A percentile compares a stretch with the other conserved stretches of the same genome.
These are phyloP conservation scores for Termitomyces sp. DNA, from an alignment of 768 basidiomycete genomes.

Conservation along the genomic window DNA sequence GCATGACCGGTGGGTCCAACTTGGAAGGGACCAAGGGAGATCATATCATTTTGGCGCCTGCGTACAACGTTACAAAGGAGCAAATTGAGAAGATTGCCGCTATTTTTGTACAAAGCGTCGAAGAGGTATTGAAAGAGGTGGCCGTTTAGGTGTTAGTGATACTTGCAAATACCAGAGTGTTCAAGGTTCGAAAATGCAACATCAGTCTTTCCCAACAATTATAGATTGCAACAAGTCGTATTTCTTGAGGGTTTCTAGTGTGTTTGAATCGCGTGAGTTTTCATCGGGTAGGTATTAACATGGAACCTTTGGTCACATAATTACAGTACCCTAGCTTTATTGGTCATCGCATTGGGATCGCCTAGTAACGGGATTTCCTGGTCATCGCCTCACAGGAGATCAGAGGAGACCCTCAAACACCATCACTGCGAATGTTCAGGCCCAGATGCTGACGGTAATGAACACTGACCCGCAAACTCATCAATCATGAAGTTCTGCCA, in stretches of 20 bases:
- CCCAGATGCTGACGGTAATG: background rate
- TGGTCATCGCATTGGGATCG: background rate
- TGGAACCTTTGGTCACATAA: background rate
- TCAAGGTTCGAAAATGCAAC: background rate
- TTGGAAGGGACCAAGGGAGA: conserved; percentile 69
- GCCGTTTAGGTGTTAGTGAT: conserved; percentile 4
- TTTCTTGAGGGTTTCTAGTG: background rate
- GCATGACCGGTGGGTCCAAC: conserved; percentile 63
- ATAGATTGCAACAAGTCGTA: background rate
- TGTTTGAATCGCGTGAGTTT: no score
- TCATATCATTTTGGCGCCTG: conserved; percentile 70
- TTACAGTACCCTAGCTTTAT: background rate
- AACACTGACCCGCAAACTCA: background rate
- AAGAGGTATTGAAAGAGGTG: conserved; percentile 49
- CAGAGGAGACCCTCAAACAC: background rate
- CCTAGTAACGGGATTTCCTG: background rate
- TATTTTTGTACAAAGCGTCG: conserved; percentile 59
- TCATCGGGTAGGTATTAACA: background rate
- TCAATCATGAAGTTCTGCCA: background rate
- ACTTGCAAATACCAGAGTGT: background rate
- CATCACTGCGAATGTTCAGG: background rate
- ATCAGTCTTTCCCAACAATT: background rate
- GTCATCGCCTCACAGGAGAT: background rate
- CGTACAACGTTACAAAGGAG: conserved; percentile 69
- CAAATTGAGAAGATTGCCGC: conserved; percentile 67